Conservation (phyloP, 192 early-diverging fungal genomes). For the Podila minutissima region DNA sequence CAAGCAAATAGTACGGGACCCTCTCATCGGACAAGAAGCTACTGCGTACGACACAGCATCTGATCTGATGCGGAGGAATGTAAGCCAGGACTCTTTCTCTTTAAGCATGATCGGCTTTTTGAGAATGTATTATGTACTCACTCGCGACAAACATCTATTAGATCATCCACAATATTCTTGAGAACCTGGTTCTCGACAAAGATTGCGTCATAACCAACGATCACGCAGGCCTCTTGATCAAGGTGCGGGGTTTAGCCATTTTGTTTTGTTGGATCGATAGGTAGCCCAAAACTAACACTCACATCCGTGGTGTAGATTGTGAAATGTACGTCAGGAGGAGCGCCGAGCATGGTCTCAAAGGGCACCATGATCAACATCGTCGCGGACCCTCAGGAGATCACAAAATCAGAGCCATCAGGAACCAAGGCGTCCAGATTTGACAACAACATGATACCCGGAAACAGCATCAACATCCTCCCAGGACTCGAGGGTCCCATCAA, state of each 20-base stretch:
- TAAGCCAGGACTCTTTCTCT: not conserved
- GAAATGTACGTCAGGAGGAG: not conserved
- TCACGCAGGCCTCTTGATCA: slow-evolving; percentile 19
- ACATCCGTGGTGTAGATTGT: slow-evolving; percentile 3
- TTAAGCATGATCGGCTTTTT: too few species aligned
- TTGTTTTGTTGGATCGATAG: too few species aligned
- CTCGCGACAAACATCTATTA: not conserved
- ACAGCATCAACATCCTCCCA: slow-evolving; percentile 48
- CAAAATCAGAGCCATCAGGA: not conserved
- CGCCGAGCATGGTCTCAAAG: slow-evolving; percentile 13
- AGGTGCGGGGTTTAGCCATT: not conserved
- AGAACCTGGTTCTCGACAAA: slow-evolving; percentile 10
- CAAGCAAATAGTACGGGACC: not conserved
- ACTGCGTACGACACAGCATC: not conserved
- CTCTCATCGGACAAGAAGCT: not conserved
- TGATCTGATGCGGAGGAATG: not conserved
- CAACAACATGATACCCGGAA: not conserved
- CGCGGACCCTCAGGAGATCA: not conserved
- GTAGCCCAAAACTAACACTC: not conserved
- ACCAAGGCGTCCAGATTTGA: not conserved
- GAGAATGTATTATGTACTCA: too few species aligned
- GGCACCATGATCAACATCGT: slow-evolving; percentile 29
- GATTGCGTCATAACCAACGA: slow-evolving; percentile 16
- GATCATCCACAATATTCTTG: slow-evolving; percentile 25
- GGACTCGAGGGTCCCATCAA: slow-evolving; percentile 82